Evolutionary conservation across 805 yeast genomes (phyloP).

Genomic region (Alloascoidea africana): DNA sequence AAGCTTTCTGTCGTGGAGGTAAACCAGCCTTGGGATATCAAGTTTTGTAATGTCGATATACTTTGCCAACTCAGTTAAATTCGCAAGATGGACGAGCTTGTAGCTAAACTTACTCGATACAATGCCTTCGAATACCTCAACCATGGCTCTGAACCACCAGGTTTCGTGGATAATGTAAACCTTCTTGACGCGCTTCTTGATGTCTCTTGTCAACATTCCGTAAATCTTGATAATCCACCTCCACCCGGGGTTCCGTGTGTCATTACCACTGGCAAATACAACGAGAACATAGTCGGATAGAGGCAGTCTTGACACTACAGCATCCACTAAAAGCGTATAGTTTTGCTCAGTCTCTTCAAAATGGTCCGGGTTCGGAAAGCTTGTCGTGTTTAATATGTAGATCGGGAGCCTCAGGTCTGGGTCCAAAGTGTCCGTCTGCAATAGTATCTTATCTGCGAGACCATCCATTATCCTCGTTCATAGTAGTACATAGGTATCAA

Average conservation of each 20-base stretch:
- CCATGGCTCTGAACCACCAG: conserved; percentile 72
- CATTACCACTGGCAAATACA: conserved; percentile 63
- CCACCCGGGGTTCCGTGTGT: conserved; percentile 46
- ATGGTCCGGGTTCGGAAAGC: conserved; percentile 45
- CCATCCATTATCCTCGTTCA: too few relatives aligned
- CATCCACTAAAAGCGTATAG: conserved; percentile 37
- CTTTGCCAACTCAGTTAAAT: conserved; percentile 36
- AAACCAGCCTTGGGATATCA: conserved; percentile 63
- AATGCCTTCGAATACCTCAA: conserved; percentile 55
- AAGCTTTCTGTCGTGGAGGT: conserved; percentile 46
- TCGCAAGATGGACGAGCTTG: conserved; percentile 29
- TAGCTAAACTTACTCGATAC: conserved; percentile 29
- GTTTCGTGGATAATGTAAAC: conserved; percentile 79
- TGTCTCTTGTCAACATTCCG: conserved; percentile 38
- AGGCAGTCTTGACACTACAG: conserved; percentile 45
- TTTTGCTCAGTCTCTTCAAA: conserved; percentile 21
- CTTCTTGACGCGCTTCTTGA: conserved; percentile 38
- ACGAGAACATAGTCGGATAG: conserved; percentile 46
- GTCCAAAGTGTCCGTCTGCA: conserved; percentile 38
- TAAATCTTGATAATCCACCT: conserved; percentile 53
- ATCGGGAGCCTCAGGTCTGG: conserved; percentile 56
- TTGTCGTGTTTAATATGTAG: conserved; percentile 73
- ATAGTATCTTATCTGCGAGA: not conserved
- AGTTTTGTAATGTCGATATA: conserved; percentile 61
- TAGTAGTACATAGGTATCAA: not conserved